Base-by-base conservation (phyloP, 257 asterid genomes). In the Gynochthodes officinalis region DNA sequence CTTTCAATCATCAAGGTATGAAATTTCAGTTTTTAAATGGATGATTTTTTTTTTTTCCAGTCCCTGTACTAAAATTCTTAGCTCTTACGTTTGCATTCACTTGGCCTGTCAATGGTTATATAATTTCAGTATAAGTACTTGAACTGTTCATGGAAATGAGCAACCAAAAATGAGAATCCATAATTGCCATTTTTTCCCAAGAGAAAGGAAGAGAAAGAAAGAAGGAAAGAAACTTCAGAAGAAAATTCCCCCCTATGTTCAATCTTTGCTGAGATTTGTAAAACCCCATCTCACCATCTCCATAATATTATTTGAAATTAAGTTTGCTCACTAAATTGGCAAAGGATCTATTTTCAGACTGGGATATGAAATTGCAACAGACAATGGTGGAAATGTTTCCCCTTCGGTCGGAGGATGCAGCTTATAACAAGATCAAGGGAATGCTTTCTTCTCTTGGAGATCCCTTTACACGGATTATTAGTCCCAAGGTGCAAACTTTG, bases 361-460 rank as follows among this genome's bases (percentile, higher is more conserved):
- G 97, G 98, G 98, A 93, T 86, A 75, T 83, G 78, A 89, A 88
- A 77, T 83, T 93, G 84, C 98, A 93, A 63, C 96, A 93, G 52
- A 93, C 98, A 39, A 93, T 93, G 96, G 96, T 86, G 48, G 96
- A 88, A 73, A 92, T 93, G 85, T 93, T 90, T 61, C 91, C 96
- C 70, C 82, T 93, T 69, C 87, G 89, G 49, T 89, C 97, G 27
- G 98, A 89, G 82, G 98, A 93, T 85, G 97, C 96, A 67, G 98
- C 98, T 21, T 93, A 93, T 79, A 84, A 72, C 87, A 89, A 90
- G 87, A 57, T 93, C 69, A 93, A 86, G 77, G 97, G 96, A 69
- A 93, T 91, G 98, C 94, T 90, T 82, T 85, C 96, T 18, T 88
- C 98, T 71, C 97, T 93, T 52, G 98, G 97, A 43, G 98, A 93